phyloP scores from a whole-genome alignment of 164 flowering plant species.

The Nelumbo lutea region DNA sequence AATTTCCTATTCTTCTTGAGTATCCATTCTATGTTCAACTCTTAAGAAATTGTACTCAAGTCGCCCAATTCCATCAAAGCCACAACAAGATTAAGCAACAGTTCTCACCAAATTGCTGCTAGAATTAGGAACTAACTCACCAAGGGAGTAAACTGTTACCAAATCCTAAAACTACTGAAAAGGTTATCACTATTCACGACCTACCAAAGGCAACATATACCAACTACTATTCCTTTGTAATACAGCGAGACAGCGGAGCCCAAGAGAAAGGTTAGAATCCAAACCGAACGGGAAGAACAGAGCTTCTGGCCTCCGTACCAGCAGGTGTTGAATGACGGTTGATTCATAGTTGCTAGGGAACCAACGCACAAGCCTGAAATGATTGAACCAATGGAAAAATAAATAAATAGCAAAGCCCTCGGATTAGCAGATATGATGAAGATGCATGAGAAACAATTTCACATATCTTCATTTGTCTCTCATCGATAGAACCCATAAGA shows the following conservation, averaged over 20 bases:
- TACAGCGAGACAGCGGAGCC: background rate
- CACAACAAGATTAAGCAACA: background rate
- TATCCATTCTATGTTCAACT: background rate
- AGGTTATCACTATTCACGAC: slow-evolving; percentile 16
- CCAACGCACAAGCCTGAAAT: slow-evolving; percentile 24
- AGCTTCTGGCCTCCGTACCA: slow-evolving; percentile 29
- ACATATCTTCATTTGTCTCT: background rate
- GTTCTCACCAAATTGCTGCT: background rate
- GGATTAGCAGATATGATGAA: background rate
- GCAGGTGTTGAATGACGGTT: slow-evolving; percentile 13
- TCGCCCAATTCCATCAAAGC: background rate
- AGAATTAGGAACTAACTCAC: background rate
- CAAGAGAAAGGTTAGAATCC: slow-evolving; percentile 19
- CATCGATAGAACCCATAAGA: background rate
- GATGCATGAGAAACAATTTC: background rate
- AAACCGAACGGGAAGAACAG: slow-evolving; percentile 11
- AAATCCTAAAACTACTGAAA: background rate
- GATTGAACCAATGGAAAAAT: background rate
- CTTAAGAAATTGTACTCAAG: background rate
- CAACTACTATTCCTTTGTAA: slow-evolving; percentile 10
- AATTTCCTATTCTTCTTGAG: background rate
- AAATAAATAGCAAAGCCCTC: background rate
- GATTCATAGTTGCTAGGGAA: slow-evolving; percentile 20
- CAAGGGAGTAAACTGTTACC: background rate
- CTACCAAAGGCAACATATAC: slow-evolving; percentile 29